phyloP scores from a whole-genome alignment of 305 asterid genomes.

The Andrographis paniculata region DNA sequence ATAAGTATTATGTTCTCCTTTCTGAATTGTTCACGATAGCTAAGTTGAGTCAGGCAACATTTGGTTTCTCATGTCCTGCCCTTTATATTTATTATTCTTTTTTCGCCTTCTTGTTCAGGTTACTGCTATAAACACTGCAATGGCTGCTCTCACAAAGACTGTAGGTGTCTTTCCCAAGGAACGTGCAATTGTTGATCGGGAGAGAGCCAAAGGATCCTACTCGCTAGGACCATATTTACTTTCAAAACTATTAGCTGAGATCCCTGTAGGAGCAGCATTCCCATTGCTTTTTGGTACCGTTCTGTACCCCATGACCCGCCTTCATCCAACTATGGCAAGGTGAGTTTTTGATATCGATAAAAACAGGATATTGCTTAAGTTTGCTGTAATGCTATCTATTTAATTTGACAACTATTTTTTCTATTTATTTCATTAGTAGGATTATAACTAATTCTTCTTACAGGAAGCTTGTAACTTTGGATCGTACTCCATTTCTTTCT shows the following conservation, averaged over 20 bases:
- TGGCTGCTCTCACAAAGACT: slow-evolving; percentile 98
- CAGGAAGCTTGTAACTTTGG: slow-evolving; percentile 1
- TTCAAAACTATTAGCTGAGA: slow-evolving; percentile 88
- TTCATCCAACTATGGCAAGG: slow-evolving; percentile 84
- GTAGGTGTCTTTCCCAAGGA: slow-evolving; percentile 97
- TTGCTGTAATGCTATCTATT: neutral
- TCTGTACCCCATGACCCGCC: slow-evolving; percentile 94
- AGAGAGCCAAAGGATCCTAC: slow-evolving; percentile 85
- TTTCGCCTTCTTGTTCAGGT: slow-evolving; percentile 37
- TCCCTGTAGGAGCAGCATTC: slow-evolving; percentile 93
- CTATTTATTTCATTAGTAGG: neutral
- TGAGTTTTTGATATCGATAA: slow-evolving; percentile 28
- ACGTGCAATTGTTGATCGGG: slow-evolving; percentile 93
- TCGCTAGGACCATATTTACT: slow-evolving; percentile 87
- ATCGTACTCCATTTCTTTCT: neutral
- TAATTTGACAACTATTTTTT: neutral
- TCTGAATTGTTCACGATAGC: too few species aligned
- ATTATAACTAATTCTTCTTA: neutral
- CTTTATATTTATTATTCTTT: too few species aligned
- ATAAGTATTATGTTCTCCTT: too few species aligned
- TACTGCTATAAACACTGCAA: slow-evolving; percentile 98
- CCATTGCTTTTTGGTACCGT: slow-evolving; percentile 88
- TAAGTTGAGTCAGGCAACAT: too few species aligned
- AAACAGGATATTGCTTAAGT: slow-evolving; percentile 9
- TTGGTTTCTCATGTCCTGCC: neutral